phyloP scores from a whole-genome alignment of 169 alveolate genomes.

The Eimeria acervulina region DNA sequence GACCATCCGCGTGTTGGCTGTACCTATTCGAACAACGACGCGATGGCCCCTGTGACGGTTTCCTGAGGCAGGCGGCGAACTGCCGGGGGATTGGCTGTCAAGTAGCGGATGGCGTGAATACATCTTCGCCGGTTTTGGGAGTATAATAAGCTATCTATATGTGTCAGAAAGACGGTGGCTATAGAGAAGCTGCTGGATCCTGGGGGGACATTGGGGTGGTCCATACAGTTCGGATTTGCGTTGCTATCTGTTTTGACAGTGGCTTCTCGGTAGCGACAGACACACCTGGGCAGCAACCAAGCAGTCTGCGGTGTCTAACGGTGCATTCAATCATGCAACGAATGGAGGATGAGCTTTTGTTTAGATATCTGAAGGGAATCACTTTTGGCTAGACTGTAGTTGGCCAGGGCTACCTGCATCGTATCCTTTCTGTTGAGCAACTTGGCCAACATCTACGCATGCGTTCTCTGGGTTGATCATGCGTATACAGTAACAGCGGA shows the following conservation, averaged over 20 bases:
- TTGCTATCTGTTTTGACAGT: slow-evolving; percentile 41
- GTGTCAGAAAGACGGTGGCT: slow-evolving; percentile 12
- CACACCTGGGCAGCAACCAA: neutral
- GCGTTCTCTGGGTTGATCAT: neutral
- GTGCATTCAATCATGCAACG: neutral
- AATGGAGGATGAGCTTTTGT: slow-evolving; percentile 24
- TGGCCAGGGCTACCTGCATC: slow-evolving; percentile 38
- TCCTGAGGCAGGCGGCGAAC: slow-evolving; percentile 14
- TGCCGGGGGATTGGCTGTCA: neutral
- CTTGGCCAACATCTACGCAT: slow-evolving; percentile 26
- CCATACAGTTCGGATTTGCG: slow-evolving; percentile 58
- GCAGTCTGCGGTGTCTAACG: slow-evolving; percentile 17
- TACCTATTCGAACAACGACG: neutral
- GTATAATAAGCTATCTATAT: slow-evolving; percentile 15
- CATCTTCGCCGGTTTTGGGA: slow-evolving; percentile 30
- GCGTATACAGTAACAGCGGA: slow-evolving; percentile 13
- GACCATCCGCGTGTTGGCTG: neutral
- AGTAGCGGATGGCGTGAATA: neutral
- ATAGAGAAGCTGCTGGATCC: neutral
- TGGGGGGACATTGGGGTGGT: slow-evolving; percentile 1
- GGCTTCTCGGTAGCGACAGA: slow-evolving; percentile 30
- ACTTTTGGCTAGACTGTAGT: slow-evolving; percentile 4
- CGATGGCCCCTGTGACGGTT: slow-evolving; percentile 27
- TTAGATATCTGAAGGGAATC: slow-evolving; percentile 34
- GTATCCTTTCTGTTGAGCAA: slow-evolving; percentile 15